Percentiles rank a stretch among this genome's conserved stretches.
These are phyloP conservation scores for Talaromyces piceae DNA, from an alignment of 2,329 filamentous ascomycete genomes.

Conservation along the genomic window DNA sequence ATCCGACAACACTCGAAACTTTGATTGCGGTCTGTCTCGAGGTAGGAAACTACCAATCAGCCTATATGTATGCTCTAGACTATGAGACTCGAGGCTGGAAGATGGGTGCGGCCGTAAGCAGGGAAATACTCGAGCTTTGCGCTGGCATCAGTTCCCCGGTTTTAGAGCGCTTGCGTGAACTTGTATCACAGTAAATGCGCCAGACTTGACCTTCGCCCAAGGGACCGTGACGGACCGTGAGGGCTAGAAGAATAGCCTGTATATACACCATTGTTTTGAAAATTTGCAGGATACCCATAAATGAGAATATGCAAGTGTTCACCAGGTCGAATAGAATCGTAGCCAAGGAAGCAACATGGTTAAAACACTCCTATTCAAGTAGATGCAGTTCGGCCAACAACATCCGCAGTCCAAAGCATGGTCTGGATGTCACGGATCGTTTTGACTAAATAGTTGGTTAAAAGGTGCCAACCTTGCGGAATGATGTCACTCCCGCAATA, in stretches of 20 bases:
- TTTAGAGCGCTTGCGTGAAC: neutral
- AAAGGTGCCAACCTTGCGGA: neutral
- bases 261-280: no score
- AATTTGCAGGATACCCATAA: no score
- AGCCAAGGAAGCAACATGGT: no score
- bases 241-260: no score
- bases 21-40: conserved; percentile 52
- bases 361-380: no score
- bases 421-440: no score
- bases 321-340: no score
- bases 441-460: no score
- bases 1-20: conserved; percentile 55
- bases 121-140: conserved; percentile 18
- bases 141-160: neutral
- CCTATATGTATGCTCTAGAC: conserved; percentile 32
- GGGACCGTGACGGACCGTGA: no score
- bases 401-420: no score
- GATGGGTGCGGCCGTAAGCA: conserved; percentile 18
- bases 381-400: no score
- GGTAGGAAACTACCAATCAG: conserved; percentile 27
- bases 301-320: no score
- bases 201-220: neutral
- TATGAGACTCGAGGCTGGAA: conserved; percentile 23
- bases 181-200: neutral
- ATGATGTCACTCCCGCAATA: neutral